A percentile compares a stretch with the other conserved stretches of the same genome.
Evolutionary conservation across 805 yeast genomes (phyloP).

Genomic region (Cyberlindnera xylosilytica): DNA sequence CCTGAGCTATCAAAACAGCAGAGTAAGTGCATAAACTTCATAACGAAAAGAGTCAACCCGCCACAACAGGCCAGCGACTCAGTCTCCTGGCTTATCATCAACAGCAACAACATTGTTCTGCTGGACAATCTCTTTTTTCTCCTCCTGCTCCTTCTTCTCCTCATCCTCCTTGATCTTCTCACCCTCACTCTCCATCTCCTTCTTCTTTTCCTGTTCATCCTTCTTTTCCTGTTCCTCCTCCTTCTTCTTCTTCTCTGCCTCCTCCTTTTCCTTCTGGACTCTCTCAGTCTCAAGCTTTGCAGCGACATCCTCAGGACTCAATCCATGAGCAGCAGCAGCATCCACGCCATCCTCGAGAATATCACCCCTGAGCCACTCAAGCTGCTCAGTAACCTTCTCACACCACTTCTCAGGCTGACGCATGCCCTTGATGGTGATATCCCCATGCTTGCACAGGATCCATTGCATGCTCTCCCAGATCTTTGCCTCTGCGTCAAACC

Average conservation of each 20-base stretch:
- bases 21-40: no score
- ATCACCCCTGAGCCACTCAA: conserved; percentile 31
- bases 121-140: neutral
- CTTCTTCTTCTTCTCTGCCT: conserved; percentile 5
- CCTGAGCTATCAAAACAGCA: no score
- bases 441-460: conserved; percentile 30
- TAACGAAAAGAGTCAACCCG: no score
- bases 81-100: neutral
- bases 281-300: neutral
- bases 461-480: conserved; percentile 29
- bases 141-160: conserved; percentile 3
- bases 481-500: conserved; percentile 29
- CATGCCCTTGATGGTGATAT: conserved; percentile 37
- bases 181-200: neutral
- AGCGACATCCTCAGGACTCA: conserved; percentile 4
- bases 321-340: conserved; percentile 14
- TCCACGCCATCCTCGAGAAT: conserved; percentile 9
- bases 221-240: conserved; percentile 1
- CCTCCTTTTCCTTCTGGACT: conserved; percentile 2
- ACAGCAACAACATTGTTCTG: neutral
- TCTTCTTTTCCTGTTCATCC: conserved; percentile 1
- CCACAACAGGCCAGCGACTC: no score
- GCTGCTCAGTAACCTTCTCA: conserved; percentile 34
- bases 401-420: conserved; percentile 38
- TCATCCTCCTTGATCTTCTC: neutral